Conservation (phyloP, 2,329 filamentous ascomycete species). For the Ilyonectria robusta region DNA sequence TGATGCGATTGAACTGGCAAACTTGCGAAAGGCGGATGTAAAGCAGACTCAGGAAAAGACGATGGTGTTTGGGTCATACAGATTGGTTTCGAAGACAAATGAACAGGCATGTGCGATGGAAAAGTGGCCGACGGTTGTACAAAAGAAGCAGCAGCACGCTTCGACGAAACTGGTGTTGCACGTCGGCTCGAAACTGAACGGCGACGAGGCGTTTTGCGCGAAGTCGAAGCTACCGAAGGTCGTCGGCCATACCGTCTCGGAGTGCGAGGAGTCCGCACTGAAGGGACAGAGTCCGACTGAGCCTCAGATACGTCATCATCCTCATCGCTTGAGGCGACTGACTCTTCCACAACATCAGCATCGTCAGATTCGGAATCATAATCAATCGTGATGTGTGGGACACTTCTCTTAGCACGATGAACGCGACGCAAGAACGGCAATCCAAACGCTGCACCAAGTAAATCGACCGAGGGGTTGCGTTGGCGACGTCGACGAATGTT, state of each 20-base stretch:
- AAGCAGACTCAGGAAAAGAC: slow-evolving; percentile 33
- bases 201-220: background rate
- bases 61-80: slow-evolving; percentile 36
- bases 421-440: slow-evolving; percentile 40
- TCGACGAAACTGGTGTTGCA: slow-evolving; percentile 16
- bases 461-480: slow-evolving; percentile 42
- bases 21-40: slow-evolving; percentile 29
- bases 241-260: background rate
- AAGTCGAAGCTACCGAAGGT: background rate
- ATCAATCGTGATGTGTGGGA: slow-evolving; percentile 16
- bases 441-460: slow-evolving; percentile 48
- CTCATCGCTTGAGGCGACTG: slow-evolving; percentile 10
- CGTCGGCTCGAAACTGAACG: slow-evolving; percentile 27
- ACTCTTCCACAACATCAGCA: background rate
- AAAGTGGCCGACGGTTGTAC: slow-evolving; percentile 41
- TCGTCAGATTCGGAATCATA: slow-evolving; percentile 18
- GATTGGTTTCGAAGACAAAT: slow-evolving; percentile 33
- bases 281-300: slow-evolving; percentile 21
- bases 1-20: slow-evolving; percentile 35
- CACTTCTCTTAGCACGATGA: slow-evolving; percentile 20
- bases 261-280: background rate
- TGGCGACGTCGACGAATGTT: slow-evolving; percentile 29
- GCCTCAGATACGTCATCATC: slow-evolving; percentile 24
- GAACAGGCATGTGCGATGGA: slow-evolving; percentile 34
- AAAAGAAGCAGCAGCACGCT: slow-evolving; percentile 30